Base-by-base conservation (phyloP, 257 asterid species). In the Buddleja alternifolia region DNA sequence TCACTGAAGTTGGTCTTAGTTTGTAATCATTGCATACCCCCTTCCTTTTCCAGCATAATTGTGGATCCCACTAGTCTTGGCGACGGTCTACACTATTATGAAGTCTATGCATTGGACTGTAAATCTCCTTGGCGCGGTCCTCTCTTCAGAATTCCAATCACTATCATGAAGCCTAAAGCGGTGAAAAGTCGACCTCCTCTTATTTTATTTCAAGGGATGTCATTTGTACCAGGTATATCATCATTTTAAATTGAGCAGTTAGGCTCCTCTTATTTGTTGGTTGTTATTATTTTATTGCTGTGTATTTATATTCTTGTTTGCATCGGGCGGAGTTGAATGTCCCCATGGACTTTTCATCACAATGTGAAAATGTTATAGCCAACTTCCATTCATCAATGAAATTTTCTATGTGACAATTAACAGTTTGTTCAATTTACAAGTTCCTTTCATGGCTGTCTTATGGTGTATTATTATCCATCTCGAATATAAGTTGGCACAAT, bases 101-200 rank as follows among this genome's bases (percentile, higher is more conserved):
- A 93, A 89, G 95, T 93, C 54, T 89, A 85, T 73, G 99, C 88
- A 48, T 11, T 89, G 69, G 97, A 90, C 78, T 82, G 90, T 82
- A 85, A 80, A 72, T 87, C 96, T 7, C 99, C 97, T 59, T 90
- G 96, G 96, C 96, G 99, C 54, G 99, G 99, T 69, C 99, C 99
- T 56, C 86, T 93, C 58, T 93, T 93, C 79, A 80, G 99, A 81
- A 86, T 93, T 84, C 96, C 99, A 40, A 47, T 93, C 61, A 93
- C 97, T 39, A 87, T 93, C 77, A 89, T 95, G 47, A 93, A 93
- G 78, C 97, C 99, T 45, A 81, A 77, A 76, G 71, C 70, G 12
- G 88, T 93, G 75, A 78, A 72, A 72, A 79, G 70, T 77, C 87
- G 79, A 45, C 99, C 96, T 60, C 96, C 97, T 25, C 78, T 79